Evolutionary conservation across 2,329 filamentous ascomycete genomes (phyloP).

Genomic region (Aspergillus costaricaensis): DNA sequence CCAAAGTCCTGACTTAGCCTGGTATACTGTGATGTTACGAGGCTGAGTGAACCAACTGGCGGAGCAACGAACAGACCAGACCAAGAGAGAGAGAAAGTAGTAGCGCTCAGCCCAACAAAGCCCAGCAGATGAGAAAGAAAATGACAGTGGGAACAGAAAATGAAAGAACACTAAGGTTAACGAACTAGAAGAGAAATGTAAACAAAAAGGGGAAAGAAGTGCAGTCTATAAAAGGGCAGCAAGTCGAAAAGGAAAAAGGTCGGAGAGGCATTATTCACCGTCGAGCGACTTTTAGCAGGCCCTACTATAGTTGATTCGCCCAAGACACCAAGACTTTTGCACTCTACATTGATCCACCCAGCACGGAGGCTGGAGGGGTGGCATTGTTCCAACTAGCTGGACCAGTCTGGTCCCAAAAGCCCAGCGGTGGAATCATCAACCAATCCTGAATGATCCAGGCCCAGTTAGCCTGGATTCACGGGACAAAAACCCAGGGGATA

Average conservation of each 20-base stretch:
- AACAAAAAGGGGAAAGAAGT: background rate
- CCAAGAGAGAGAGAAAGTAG: background rate
- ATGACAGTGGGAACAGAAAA: slow-evolving; percentile 13
- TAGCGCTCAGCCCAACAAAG: background rate
- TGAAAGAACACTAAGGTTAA: slow-evolving; percentile 12
- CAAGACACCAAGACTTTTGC: background rate
- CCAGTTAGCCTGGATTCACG: background rate
- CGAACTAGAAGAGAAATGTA: background rate
- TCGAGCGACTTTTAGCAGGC: background rate
- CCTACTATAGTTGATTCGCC: background rate
- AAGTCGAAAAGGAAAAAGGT: background rate
- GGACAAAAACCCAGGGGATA: background rate
- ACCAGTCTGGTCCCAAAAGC: background rate
- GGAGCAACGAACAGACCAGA: background rate
- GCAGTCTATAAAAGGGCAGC: slow-evolving; percentile 2
- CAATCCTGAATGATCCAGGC: background rate
- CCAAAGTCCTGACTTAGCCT: slow-evolving; percentile 17
- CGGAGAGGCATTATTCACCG: background rate
- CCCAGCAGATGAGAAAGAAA: background rate
- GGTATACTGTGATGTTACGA: slow-evolving; percentile 1
- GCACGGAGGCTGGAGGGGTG: background rate
- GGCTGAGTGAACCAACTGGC: background rate
- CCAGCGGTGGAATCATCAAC: background rate
- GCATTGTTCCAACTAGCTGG: slow-evolving; percentile 1
- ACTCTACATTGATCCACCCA: background rate